Evolutionary conservation across 169 alveolate genomes (phyloP), one percentile per base, ranked within the genome.

Genomic region (Eimeria zaria): DNA sequence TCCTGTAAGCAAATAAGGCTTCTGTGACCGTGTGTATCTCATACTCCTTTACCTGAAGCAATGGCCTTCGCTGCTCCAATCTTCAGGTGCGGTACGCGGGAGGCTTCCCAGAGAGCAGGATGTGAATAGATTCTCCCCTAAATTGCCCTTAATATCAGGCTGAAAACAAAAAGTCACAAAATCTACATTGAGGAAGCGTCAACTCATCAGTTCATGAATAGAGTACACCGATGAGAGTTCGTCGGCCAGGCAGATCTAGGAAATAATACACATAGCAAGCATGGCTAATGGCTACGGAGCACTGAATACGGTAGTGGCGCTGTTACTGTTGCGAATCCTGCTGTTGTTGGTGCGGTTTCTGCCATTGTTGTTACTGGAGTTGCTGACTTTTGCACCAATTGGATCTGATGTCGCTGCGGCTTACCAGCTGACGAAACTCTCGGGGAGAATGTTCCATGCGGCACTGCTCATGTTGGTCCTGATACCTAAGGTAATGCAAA

Each of bases 361-460:
- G 73, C 39, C 8, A 27, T 5, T 36, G 2, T 12, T 71, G 51
- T 53, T 71, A n/a, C 27, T 33, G 27, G n/a, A 18, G 60, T 60
- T 74, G 1, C 83, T 71, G 83, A 3, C 6, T 8, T 33, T 14
- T 69, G 78, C 44, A 69, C 27, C 22, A 69, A 33, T 60, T 74
- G 85, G 55, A 6, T n/a, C 60, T 39, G 62, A 58, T 74, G 11
- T 20, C 18, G 85, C 85, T 22, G 41, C 85, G n/a, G 60, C 80
- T 60, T 30, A 84, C 92, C 80, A 84, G 58, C 3, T 33, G 9
- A 41, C 92, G 92, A 33, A 20, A 12, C 22, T 11, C 24, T 1
- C 12, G 12, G 22, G 92, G 92, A 27, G 92, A 84, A 39, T 84
- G 92, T 39, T 84, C 92, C 92, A 84, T 84, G 18, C 92, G 76